Base-by-base conservation (phyloP, 441 rosid species). In the Gossypium aridum region DNA sequence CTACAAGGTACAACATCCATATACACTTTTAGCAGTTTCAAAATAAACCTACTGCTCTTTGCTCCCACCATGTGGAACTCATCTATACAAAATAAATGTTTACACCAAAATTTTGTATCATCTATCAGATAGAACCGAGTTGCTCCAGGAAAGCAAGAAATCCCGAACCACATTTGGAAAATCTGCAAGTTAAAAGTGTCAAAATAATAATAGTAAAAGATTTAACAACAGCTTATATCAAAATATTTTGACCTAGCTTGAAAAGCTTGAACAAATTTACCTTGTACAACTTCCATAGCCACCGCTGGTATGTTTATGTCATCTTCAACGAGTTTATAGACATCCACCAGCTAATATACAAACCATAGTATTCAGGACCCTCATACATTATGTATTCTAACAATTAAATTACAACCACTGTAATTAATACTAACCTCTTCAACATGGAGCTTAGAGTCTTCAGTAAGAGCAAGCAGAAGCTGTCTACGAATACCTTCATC, bases 361-460 rank as follows among this genome's bases (percentile, higher is more conserved):
- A 57, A 72, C 57, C 69, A 60, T 57, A 23, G 7, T 63, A 63
- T 60, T 37, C 72, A 83, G 77, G 34, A 77, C 13, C 54, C 56
- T 26, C 68, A 26, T 37, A 23, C 26, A 71, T 7, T 68, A 37
- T 19, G 57, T 47, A 60, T 16, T 69, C 68, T 14, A 23, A 68
- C 39, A 25, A 23, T 7, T 31, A 54, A 53, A 45, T 57, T 17
- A 34, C 43, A 53, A 19, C 23, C 7, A 39, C 28, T 71, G 19
- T 47, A 25, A 47, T 56, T 37, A 63, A 67, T 17, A 26, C 77
- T 28, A 20, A 94, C 97, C 99, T 94, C 99, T 87, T 90, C 89
- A 75, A 94, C 80, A 60, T 92, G 99, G 87, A 94, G 97, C 84
- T 87, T 94, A 1, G 97, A 92, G 76, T 92, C 99, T 83, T 94